These are phyloP conservation scores for Akanthomyces uredinophilus DNA, from an alignment of 2,329 filamentous ascomycete genomes.

Conservation along the genomic window DNA sequence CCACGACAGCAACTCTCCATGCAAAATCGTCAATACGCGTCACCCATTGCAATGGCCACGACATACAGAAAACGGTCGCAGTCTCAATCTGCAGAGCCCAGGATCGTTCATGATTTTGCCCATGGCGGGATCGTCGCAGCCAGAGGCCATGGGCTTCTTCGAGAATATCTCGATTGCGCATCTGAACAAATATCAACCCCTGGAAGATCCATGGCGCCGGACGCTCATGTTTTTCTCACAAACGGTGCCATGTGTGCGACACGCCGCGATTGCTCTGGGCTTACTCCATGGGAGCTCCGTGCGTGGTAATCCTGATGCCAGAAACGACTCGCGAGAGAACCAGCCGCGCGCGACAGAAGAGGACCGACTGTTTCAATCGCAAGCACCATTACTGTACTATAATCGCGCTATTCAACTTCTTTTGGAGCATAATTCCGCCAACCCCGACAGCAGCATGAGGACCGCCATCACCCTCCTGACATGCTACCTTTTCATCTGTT, in stretches of 20 bases:
- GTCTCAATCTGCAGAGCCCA: not conserved
- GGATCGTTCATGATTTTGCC: not conserved
- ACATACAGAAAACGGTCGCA: too few relatives aligned
- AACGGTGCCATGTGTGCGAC: slow-evolving; percentile 29
- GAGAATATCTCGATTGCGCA: slow-evolving; percentile 24
- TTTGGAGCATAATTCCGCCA: not conserved
- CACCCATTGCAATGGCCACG: too few relatives aligned
- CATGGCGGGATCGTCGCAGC: not conserved
- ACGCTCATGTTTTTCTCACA: slow-evolving; percentile 33
- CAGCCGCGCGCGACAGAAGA: not conserved
- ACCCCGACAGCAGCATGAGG: not conserved
- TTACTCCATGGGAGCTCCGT: slow-evolving; percentile 22
- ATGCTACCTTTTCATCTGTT: not conserved
- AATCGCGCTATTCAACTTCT: not conserved
- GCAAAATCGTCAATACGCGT: not conserved
- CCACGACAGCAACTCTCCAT: not conserved
- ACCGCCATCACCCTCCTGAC: not conserved
- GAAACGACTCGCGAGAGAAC: too few relatives aligned
- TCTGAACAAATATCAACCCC: slow-evolving; percentile 27
- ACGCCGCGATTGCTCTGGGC: slow-evolving; percentile 29
- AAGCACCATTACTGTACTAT: not conserved
- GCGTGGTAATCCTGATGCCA: not conserved
- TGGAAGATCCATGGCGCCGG: slow-evolving; percentile 26
- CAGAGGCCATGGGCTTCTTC: slow-evolving; percentile 26
- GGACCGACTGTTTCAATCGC: too few relatives aligned